Conservation (phyloP, 352 stramenopile genomes). For the Phytophthora meadii region DNA sequence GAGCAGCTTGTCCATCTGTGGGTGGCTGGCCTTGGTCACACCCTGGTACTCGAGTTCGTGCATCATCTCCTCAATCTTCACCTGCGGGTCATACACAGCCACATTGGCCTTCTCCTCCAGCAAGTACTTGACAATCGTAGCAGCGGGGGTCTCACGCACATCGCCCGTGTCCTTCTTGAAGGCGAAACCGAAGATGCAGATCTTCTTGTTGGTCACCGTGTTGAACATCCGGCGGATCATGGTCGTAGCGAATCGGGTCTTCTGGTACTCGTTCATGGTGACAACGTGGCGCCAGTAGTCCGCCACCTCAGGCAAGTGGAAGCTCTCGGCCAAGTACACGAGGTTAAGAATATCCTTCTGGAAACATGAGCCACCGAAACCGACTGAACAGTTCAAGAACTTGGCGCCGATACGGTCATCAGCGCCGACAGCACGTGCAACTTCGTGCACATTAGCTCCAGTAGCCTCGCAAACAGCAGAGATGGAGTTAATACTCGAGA, state of each 20-base stretch:
- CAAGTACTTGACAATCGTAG: slow-evolving; percentile 97
- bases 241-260: slow-evolving; percentile 98
- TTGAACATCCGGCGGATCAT: slow-evolving; percentile 99
- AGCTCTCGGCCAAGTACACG: slow-evolving; percentile 98
- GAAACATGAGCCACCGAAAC: slow-evolving; percentile 93
- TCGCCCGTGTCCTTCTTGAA: slow-evolving; percentile 99
- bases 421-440: slow-evolving; percentile 96
- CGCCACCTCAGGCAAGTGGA: slow-evolving; percentile 97
- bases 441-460: slow-evolving; percentile 97
- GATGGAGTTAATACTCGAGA: slow-evolving; percentile 99
- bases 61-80: slow-evolving; percentile 96
- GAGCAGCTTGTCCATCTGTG: slow-evolving; percentile 87
- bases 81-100: slow-evolving; percentile 98
- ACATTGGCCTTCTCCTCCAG: slow-evolving; percentile 96
- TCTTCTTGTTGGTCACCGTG: slow-evolving; percentile 99
- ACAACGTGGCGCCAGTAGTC: slow-evolving; percentile 99
- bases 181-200: slow-evolving; percentile 98
- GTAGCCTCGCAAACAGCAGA: slow-evolving; percentile 99
- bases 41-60: slow-evolving; percentile 87
- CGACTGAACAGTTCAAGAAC: slow-evolving; percentile 98
- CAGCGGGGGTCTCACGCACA: slow-evolving; percentile 97
- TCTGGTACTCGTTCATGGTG: slow-evolving; percentile 99
- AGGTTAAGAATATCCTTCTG: slow-evolving; percentile 98
- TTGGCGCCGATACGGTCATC: slow-evolving; percentile 98
- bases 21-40: slow-evolving; percentile 91